Base-by-base conservation (phyloP, 148 eudicot genomes). In the Persicaria maculosa region DNA sequence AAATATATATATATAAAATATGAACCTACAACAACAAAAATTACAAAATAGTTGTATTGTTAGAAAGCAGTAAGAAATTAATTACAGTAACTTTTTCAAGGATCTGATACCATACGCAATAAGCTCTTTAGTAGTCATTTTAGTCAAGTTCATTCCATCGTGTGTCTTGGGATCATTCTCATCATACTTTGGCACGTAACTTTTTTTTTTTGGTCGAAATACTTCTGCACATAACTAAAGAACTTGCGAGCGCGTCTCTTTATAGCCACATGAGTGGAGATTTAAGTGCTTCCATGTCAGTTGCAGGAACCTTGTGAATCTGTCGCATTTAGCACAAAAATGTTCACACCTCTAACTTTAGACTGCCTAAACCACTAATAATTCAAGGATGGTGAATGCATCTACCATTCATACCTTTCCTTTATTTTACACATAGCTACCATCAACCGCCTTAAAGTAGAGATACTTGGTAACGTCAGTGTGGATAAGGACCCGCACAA, bases 271-370 rank as follows among this genome's bases (percentile, higher is more conserved):
- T 94, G 55, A 94, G 89, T 48, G 97, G 98, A 68, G 98, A 93
- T 80, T 89, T 93, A 74, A 93, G 82, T 55, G 98, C 97, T 80
- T 93, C 98, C 98, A 93, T 93, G 81, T 93, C 98, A 79, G 91
- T 93, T 36, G 98, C 98, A 44, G 98, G 98, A 70, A 89, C 97
- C 83, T 93, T 93, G 86, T 93, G 97, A 77, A 89, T 81, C 97
- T 93, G 47, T 74, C 83, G 25, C 25, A 22, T 58, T 55, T 80
- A 43, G 19, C 55, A 44, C 12, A 50, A 15, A 43, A 6, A 36
- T 40, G 5, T 36, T 25, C 68, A 62, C n/a, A 62, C 10, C 68
- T 62, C 4, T 6, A 22, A 12, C 19, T 59, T 59, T 59, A 59
- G 1, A 59, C 40, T 14, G 7, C 17, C 7, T 19, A 17, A 8